A percentile compares a stretch with the other conserved stretches of the same genome.
These are phyloP conservation scores for Gypsophila paniculata DNA, from an alignment of 179 eudicot species.

Conservation along the genomic window DNA sequence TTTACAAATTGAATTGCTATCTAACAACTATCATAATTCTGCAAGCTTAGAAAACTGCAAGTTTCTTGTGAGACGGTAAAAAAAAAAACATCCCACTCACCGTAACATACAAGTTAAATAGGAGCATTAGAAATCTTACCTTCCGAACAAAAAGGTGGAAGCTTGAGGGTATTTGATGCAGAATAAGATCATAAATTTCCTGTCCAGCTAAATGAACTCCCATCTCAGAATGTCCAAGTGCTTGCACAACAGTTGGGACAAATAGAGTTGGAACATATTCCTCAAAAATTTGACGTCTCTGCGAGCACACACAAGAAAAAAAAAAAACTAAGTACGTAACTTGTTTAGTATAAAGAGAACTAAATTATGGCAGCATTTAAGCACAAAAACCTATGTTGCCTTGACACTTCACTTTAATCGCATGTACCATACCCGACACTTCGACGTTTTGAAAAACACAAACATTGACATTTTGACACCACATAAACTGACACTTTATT, in stretches of 20 bases:
- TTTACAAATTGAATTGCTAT: too few relatives aligned
- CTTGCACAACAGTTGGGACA: not conserved
- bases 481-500: too few relatives aligned
- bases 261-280: not conserved
- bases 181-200: not conserved
- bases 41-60: not conserved
- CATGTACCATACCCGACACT: too few relatives aligned
- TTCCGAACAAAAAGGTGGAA: not conserved
- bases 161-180: not conserved
- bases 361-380: too few relatives aligned
- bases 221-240: not conserved
- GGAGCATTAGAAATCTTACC: not conserved
- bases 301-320: not conserved
- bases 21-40: too few relatives aligned
- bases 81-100: not conserved
- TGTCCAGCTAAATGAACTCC: not conserved
- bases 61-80: not conserved
- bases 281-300: not conserved
- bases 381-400: too few relatives aligned
- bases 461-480: too few relatives aligned
- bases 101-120: not conserved
- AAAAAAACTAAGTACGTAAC: too few relatives aligned
- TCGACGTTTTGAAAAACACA: too few relatives aligned
- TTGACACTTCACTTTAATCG: too few relatives aligned
- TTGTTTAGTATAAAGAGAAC: too few relatives aligned